These are phyloP conservation scores for Trichophyton mentagrophytes DNA, from an alignment of 2,329 filamentous ascomycete species.

Conservation along the genomic window DNA sequence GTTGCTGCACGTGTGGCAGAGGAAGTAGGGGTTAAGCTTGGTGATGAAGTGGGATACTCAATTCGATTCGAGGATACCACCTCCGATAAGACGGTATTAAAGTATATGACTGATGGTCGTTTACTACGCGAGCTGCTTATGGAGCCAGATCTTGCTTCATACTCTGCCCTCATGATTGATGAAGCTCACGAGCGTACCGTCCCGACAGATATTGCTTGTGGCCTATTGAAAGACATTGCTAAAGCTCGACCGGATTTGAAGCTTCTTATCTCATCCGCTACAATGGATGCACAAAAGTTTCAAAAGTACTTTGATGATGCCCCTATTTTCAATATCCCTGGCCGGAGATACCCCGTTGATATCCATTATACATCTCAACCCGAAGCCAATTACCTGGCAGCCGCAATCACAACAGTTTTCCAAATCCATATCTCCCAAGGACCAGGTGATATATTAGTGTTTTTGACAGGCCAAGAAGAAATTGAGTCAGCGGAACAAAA, in stretches of 20 bases:
- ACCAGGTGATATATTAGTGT: constrained; percentile 81
- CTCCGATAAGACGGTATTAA: constrained; percentile 77
- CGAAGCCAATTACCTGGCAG: constrained; percentile 85
- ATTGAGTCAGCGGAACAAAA: constrained; percentile 80
- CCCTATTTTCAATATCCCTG: constrained; percentile 89
- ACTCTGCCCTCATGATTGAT: constrained; percentile 88
- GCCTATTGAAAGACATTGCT: constrained; percentile 77
- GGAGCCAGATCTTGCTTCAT: constrained; percentile 68
- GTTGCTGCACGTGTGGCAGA: constrained; percentile 93
- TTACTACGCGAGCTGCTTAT: constrained; percentile 79
- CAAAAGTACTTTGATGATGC: constrained; percentile 82
- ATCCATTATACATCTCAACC: constrained; percentile 83
- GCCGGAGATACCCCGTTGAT: constrained; percentile 75
- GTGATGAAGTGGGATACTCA: constrained; percentile 83
- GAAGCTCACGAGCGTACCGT: constrained; percentile 93
- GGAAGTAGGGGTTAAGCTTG: constrained; percentile 79
- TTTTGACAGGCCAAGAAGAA: constrained; percentile 90
- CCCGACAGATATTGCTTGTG: constrained; percentile 78
- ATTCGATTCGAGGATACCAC: constrained; percentile 93
- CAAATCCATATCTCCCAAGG: constrained; percentile 85
- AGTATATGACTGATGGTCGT: constrained; percentile 98
- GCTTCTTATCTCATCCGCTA: constrained; percentile 83
- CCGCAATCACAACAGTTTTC: constrained; percentile 84
- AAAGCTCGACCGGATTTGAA: constrained; percentile 74
- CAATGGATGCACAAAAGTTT: constrained; percentile 88